Evolutionary conservation across 2,329 filamentous ascomycete species (phyloP).

Genomic region (Ceratocystis papillata): DNA sequence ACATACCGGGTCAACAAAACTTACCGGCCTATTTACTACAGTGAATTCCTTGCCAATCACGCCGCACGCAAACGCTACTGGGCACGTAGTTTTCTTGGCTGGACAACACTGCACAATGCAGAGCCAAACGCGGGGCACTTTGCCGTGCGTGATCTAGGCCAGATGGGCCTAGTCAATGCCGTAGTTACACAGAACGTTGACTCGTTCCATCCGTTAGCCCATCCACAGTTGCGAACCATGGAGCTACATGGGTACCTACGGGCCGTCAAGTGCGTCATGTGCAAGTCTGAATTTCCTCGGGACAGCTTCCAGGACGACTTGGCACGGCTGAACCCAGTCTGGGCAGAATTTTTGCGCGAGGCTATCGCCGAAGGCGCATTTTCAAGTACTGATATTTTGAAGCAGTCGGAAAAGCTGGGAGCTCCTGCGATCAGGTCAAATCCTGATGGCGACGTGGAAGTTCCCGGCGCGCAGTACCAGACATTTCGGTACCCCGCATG

Average conservation of each 20-base stretch:
- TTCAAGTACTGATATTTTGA: constrained; percentile 17
- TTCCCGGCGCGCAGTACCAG: constrained; percentile 75
- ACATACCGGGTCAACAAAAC: constrained; percentile 87
- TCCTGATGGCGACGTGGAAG: constrained; percentile 86
- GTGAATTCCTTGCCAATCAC: constrained; percentile 75
- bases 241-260: constrained; percentile 89
- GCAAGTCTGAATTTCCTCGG: constrained; percentile 59
- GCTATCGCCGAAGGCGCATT: constrained; percentile 50
- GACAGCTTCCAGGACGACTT: constrained; percentile 66
- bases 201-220: constrained; percentile 73
- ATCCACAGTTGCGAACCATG: constrained; percentile 62
- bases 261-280: constrained; percentile 69
- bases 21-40: constrained; percentile 84
- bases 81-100: constrained; percentile 88
- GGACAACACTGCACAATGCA: constrained; percentile 71
- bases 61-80: constrained; percentile 87
- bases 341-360: constrained; percentile 64
- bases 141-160: constrained; percentile 61
- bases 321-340: constrained; percentile 69
- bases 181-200: constrained; percentile 97
- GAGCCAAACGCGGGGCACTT: constrained; percentile 68
- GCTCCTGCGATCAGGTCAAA: constrained; percentile 69
- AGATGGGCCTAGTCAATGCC: constrained; percentile 58
- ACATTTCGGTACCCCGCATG: constrained; percentile 89
- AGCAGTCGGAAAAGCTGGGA: constrained; percentile 56